Evolutionary conservation across 352 stramenopile species (phyloP), one percentile per base, ranked within the genome.

Genomic region (Phytophthora cactorum): DNA sequence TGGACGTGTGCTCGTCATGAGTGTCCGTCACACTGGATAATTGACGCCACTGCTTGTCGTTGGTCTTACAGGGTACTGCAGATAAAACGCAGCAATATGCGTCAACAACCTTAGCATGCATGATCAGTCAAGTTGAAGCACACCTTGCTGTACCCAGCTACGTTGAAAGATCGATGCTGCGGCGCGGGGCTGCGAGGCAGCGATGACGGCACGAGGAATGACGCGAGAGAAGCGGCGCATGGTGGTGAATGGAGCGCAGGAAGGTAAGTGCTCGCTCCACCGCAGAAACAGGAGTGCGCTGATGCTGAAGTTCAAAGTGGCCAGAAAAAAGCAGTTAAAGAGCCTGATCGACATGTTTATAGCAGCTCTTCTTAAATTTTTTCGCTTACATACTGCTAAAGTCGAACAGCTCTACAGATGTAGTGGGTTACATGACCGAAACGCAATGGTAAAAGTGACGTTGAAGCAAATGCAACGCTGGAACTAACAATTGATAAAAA

Each of bases 111-210:
- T 12, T 27, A 10, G 5, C n/a, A 45, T 5, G 8, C 28, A 55
- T 32, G 44, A 56, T 61, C 27, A 22, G 17, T 10, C 49, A 10
- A 56, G 22, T 66, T 60, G 31, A 52, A 57, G 34, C 47, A n/a
- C 25, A 81, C 74, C 63, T 73, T 66, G 65, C 47, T 66, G 59
- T 29, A 69, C 60, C 63, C 60, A 77, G 6, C 49, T 32, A 36
- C 63, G 63, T 34, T 54, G 73, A 29, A 50, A 8, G 28, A 63
- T 49, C 34, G 68, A 60, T n/a, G 17, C 27, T 27, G 62, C 38
- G 1, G 22, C 25, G 12, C 51, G 67, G 53, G 66, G 52, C n/a
- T 75, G 61, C 11, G 47, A 56, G 10, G 34, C 51, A 11, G 32
- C 43, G 25, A 36, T 46, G 12, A 64, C 14, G 43, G 59, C 62